Conservation (phyloP, 257 asterid species). For the Anisodus tanguticus region DNA sequence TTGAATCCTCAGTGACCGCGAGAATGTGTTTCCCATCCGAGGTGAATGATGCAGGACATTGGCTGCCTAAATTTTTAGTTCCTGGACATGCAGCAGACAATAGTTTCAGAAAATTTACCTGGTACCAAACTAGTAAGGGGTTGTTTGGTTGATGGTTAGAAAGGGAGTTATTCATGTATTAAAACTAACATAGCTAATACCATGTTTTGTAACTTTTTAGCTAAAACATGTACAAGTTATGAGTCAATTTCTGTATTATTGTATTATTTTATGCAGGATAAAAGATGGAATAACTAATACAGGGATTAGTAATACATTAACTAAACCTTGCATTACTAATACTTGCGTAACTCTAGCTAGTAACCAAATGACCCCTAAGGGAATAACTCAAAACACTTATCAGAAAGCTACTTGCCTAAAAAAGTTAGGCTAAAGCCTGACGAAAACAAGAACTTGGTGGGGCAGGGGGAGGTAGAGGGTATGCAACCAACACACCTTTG, state of each 20-base stretch:
- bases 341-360: too few species aligned
- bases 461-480: constrained; percentile 2
- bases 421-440: not conserved
- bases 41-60: constrained; percentile 74
- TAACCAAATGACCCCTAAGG: too few species aligned
- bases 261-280: too few species aligned
- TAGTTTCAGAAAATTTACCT: constrained; percentile 12
- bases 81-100: constrained; percentile 47
- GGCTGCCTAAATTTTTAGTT: constrained; percentile 56
- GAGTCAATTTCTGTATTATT: too few species aligned
- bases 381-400: not conserved
- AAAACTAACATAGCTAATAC: too few species aligned
- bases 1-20: constrained; percentile 73
- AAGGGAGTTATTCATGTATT: not conserved
- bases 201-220: too few species aligned
- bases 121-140: too few species aligned
- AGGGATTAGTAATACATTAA: too few species aligned
- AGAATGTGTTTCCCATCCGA: constrained; percentile 86
- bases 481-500: constrained; percentile 53
- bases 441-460: not conserved
- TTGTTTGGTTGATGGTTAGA: not conserved
- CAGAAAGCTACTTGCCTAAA: not conserved
- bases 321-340: too few species aligned
- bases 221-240: too few species aligned
- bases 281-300: too few species aligned